These are phyloP conservation scores for Xylaria sp. DNA, from an alignment of 495 filamentous ascomycete genomes.

Conservation along the genomic window DNA sequence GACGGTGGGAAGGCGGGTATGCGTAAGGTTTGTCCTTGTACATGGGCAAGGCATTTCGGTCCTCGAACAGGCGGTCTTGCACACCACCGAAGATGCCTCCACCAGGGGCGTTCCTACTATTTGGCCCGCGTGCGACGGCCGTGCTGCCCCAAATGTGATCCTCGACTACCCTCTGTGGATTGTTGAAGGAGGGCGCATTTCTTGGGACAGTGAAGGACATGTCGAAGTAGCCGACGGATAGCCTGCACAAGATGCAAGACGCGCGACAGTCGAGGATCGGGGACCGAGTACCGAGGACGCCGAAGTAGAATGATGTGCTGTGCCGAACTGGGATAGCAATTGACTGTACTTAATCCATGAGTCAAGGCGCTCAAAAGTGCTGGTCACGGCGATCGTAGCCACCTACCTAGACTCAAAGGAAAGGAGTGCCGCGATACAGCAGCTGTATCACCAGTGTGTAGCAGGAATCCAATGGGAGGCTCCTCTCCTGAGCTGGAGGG, in stretches of 20 bases:
- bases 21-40: slow-evolving; percentile 98
- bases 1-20: slow-evolving; percentile 63
- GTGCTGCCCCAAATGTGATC: slow-evolving; percentile 69
- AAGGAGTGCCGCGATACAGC: background rate
- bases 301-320: background rate
- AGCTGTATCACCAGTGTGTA: slow-evolving; percentile 1
- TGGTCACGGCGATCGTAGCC: background rate
- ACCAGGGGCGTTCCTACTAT: slow-evolving; percentile 30
- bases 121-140: slow-evolving; percentile 39
- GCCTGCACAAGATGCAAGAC: background rate
- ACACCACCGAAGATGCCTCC: slow-evolving; percentile 53
- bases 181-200: slow-evolving; percentile 74
- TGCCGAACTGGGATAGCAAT: background rate
- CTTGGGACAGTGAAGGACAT: slow-evolving; percentile 74
- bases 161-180: slow-evolving; percentile 71
- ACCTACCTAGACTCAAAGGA: slow-evolving; percentile 19
- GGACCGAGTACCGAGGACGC: background rate
- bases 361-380: background rate
- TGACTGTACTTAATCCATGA: slow-evolving; percentile 8
- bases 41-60: slow-evolving; percentile 77
- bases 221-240: slow-evolving; percentile 44
- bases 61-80: slow-evolving; percentile 56
- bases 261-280: slow-evolving; percentile 9
- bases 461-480: slow-evolving; percentile 7
- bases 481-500: slow-evolving; percentile 5